Conservation (phyloP, 345 rosid genomes). For the Viola odorata region DNA sequence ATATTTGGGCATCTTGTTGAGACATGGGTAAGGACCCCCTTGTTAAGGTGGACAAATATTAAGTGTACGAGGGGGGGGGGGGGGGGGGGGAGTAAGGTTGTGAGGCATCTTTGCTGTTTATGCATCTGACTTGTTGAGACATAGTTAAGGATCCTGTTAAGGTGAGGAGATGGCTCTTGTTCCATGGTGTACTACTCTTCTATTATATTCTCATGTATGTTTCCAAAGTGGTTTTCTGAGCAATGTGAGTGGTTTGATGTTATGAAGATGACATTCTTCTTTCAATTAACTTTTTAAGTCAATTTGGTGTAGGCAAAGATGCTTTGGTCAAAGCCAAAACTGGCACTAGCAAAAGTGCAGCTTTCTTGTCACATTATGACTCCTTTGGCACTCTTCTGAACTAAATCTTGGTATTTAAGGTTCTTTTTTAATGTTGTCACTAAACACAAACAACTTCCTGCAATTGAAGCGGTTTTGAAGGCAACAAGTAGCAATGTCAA, state of each 20-base stretch:
- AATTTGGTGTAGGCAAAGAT: slow-evolving; percentile 68
- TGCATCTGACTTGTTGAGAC: no score
- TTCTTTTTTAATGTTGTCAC: not conserved
- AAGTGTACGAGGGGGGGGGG: slow-evolving; percentile 20
- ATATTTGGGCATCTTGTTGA: not conserved
- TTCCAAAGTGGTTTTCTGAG: no score
- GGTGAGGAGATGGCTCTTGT: no score
- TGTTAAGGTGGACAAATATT: no score
- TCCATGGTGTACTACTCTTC: no score
- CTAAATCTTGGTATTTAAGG: not conserved
- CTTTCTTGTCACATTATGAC: slow-evolving; percentile 73
- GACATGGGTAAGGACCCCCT: no score
- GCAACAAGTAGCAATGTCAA: slow-evolving; percentile 54
- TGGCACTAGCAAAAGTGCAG: slow-evolving; percentile 96
- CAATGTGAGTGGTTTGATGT: no score
- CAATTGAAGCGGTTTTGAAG: slow-evolving; percentile 76
- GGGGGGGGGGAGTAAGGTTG: slow-evolving; percentile 1
- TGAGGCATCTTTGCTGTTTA: no score
- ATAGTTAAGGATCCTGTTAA: no score
- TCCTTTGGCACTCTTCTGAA: not conserved
- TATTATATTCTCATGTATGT: no score
- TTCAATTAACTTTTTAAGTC: not conserved
- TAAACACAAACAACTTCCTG: slow-evolving; percentile 61
- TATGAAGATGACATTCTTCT: no score
- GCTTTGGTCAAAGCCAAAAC: slow-evolving; percentile 97